Base-by-base conservation (phyloP, 345 rosid species). In the Geranium rotundifolium region DNA sequence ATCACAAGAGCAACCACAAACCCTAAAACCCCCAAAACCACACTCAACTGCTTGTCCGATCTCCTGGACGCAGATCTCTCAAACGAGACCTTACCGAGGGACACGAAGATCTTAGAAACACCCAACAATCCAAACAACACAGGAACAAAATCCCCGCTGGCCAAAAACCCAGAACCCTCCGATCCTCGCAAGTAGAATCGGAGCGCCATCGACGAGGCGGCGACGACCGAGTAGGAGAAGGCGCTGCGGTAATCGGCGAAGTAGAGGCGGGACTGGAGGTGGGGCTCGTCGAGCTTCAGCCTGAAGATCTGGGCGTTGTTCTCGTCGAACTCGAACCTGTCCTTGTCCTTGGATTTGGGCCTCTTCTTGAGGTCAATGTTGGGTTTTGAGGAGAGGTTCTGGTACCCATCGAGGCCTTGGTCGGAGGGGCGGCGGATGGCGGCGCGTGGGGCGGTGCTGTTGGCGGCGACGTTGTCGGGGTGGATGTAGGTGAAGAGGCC, bases 261-360 rank as follows among this genome's bases (percentile, higher is more conserved):
- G 58, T 76, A 87, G 60, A 92, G 72, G 19, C 93, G 79, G 16
- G 95, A 74, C 67, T 76, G 85, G 64, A 89, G 91, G 69, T 85
- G 95, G 59, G 68, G 81, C 59, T 85, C 81, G 49, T 92, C 98
- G 63, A 92, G 96, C 67, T 82, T 92, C 49, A 92, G 71, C 41
- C 96, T 72, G 66, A 92, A 90, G 88, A 88, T 90, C 93, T 88
- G 97, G 27, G 97, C 97, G 64, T 85, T 85, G 80, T 65, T 79
- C 61, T 90, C 97, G 72, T 87, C 97, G 75, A 90, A 90, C 66
- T 90, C 92, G 58, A 80, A 78, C 72, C 81, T 85, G 7, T 85
- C 95, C 62, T 83, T 85, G 7, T 85, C 95, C 62, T 84, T 90
- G 66, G 95, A 77, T 78, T 85, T 77, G 55, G 60, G 72, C 68